A percentile compares a stretch with the other conserved stretches of the same genome.
Conservation (phyloP, 495 filamentous ascomycete genomes). For the Aspergillus olivimuriae region DNA sequence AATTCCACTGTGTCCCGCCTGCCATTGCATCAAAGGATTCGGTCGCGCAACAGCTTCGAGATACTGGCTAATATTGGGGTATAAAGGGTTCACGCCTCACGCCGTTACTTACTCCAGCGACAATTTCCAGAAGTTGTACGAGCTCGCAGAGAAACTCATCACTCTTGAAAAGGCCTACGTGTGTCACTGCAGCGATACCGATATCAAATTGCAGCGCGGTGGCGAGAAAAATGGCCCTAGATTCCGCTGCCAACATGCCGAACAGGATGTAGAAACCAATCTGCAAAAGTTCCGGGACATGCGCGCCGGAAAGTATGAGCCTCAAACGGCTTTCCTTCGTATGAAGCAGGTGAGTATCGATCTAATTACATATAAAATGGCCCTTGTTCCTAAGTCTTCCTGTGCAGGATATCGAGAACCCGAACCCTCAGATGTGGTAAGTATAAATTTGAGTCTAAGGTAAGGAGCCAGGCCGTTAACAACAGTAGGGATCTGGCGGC, state of each 20-base stretch:
- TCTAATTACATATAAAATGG: too few relatives aligned
- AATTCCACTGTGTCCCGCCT: too few relatives aligned
- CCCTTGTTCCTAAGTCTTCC: too few relatives aligned
- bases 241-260: slow-evolving; percentile 72
- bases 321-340: slow-evolving; percentile 78
- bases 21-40: too few relatives aligned
- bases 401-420: too few relatives aligned
- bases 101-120: slow-evolving; percentile 76
- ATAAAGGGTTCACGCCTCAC: slow-evolving; percentile 58
- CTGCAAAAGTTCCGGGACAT: slow-evolving; percentile 80
- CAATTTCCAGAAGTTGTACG: slow-evolving; percentile 82
- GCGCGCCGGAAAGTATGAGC: slow-evolving; percentile 85
- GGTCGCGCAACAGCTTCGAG: too few relatives aligned
- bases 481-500: slow-evolving; percentile 68
- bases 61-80: too few relatives aligned
- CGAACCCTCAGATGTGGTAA: slow-evolving; percentile 67
- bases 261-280: slow-evolving; percentile 68
- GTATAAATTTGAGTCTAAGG: too few relatives aligned
- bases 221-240: slow-evolving; percentile 62
- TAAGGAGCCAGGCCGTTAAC: too few relatives aligned
- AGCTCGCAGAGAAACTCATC: slow-evolving; percentile 82
- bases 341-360: slow-evolving; percentile 68
- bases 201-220: slow-evolving; percentile 81
- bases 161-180: slow-evolving; percentile 67
- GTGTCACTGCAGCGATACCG: slow-evolving; percentile 62